Evolutionary conservation across 1,284 basidiomycete species (phyloP).

Genomic region (Trichosporon sp.): DNA sequence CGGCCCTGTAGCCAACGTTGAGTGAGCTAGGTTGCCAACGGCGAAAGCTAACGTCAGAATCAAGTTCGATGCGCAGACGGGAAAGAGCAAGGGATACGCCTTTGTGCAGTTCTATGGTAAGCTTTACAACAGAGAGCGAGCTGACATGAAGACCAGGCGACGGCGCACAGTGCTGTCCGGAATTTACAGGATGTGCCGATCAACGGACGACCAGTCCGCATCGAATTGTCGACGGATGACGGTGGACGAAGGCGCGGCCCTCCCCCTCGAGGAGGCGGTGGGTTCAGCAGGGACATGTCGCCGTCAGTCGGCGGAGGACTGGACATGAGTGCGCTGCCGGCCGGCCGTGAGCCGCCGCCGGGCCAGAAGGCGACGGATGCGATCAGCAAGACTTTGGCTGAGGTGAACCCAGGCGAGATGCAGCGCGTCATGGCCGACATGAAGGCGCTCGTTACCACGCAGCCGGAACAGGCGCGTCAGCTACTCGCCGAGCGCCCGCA

Average conservation of each 20-base stretch:
- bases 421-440: slow-evolving; percentile 95
- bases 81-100: slow-evolving; percentile 93
- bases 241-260: slow-evolving; percentile 53
- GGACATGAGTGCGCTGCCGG: slow-evolving; percentile 57
- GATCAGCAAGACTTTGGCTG: slow-evolving; percentile 81
- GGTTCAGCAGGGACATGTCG: slow-evolving; percentile 46
- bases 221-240: slow-evolving; percentile 61
- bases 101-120: slow-evolving; percentile 94
- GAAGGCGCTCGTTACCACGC: slow-evolving; percentile 81
- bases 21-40: slow-evolving; percentile 31
- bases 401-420: slow-evolving; percentile 74
- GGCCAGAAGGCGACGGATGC: slow-evolving; percentile 75
- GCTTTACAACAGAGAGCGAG: slow-evolving; percentile 26
- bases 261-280: slow-evolving; percentile 21
- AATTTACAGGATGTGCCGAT: slow-evolving; percentile 78
- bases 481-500: slow-evolving; percentile 82
- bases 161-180: slow-evolving; percentile 73
- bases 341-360: slow-evolving; percentile 68
- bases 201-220: slow-evolving; percentile 73
- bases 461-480: slow-evolving; percentile 80
- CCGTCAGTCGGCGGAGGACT: slow-evolving; percentile 51
- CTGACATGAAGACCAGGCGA: slow-evolving; percentile 72
- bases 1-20: slow-evolving; percentile 50
- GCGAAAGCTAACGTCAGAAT: slow-evolving; percentile 55
- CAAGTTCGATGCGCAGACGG: slow-evolving; percentile 91